Base-by-base conservation (phyloP, 1,139 yeast genomes). In the Scheffersomyces quercinus region DNA sequence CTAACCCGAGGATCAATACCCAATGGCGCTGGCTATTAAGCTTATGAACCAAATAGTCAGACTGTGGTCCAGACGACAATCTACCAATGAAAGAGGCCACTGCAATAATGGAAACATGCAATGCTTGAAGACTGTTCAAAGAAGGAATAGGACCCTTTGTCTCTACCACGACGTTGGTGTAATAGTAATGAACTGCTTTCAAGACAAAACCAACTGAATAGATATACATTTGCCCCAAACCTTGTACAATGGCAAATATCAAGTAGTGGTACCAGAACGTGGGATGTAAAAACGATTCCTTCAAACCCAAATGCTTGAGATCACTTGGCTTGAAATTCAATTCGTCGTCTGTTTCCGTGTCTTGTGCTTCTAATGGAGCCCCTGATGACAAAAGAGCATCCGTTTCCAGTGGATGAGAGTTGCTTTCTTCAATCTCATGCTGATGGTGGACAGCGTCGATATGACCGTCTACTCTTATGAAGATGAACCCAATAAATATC, bases 161-260 rank as follows among this genome's bases (percentile, higher is more conserved):
- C 20, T 13, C 24, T 14, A 9, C 20, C 39, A 34, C 37, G 13
- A 54, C 54, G 13, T 63, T 55, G 35, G 61, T 54, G 43, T 68
- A 69, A 40, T 60, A 59, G 45, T 55, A 59, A 44, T 54, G 64
- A 28, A 62, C 49, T 1, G 90, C 87, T 50, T 81, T 77, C 24
- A 85, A 80, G 36, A 86, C 75, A 54, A 81, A 85, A 0, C 95
- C 95, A 40, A 87, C 81, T 4, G 88, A 79, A 55, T 79, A 85
- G 28, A 87, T 86, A 58, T 85, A 87, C 75, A 85, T 81, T 59
- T 87, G 93, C 8, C 95, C 95, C 47, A 83, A 73, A 2, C 90
- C 88, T 52, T 87, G 85, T 37, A 85, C 65, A 3, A 80, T 63
- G 1, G 90, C 86, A 49, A 86, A 68, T 14, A 84, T 69, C 8